Evolutionary conservation across 257 asterid genomes (phyloP), one percentile per base, ranked within the genome.

Genomic region (Striga asiatica): DNA sequence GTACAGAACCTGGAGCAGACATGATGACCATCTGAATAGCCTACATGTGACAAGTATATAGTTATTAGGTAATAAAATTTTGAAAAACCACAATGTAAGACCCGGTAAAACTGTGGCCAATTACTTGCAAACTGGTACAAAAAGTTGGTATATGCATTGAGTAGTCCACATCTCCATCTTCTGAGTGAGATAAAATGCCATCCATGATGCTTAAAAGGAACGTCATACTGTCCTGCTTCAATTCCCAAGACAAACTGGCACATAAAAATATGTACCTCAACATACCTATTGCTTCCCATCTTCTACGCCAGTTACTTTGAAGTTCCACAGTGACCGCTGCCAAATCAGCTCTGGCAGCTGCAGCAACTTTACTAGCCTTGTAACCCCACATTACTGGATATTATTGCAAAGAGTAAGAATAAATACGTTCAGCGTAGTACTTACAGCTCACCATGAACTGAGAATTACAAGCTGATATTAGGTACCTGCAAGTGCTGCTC

Each of bases 231-330:
- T 76, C 61, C 55, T 66, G 66, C 74, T 77, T 91, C 71, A 91
- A 56, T 37, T 74, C 78, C 89, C 82, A 87, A 18, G 95, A 70
- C 35, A 87, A 39, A 53, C 55, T 56, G 45, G 69, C 42, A 68
- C 74, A 60, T 22, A 77, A 61, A 62, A 82, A 80, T 50, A 80
- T 45, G 68, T 78, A 66, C 70, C 76, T 81, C 70, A 91, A 66
- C 88, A 72, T 80, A 75, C 81, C 83, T 50, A 84, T 27, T 50
- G 94, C 83, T 54, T 82, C 82, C 84, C 94, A 87, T 77, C 98
- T 80, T 66, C 76, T 84, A 58, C 64, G 64, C 81, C 76, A 77
- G 72, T 80, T 66, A 68, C 65, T 70, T 62, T 66, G 81, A 54
- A 91, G 94, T 66, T 91, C 94, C 71, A 14, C 23, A 18, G 67